These are phyloP conservation scores for Tuber melanosporum DNA, from an alignment of 495 filamentous ascomycete genomes.

Conservation along the genomic window DNA sequence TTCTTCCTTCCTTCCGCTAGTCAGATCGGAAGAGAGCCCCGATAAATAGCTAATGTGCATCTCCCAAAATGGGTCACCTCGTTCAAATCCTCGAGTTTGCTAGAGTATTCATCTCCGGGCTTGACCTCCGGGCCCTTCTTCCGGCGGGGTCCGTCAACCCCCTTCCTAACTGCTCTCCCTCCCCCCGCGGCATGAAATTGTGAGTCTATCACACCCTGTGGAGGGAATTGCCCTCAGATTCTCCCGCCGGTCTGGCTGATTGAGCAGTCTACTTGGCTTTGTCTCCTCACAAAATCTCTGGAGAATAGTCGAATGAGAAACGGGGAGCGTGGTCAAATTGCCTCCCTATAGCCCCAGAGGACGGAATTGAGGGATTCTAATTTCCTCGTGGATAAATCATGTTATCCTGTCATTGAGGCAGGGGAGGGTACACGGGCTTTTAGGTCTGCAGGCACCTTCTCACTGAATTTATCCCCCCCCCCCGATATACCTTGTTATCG, in stretches of 20 bases:
- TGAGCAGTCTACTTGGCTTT: not conserved
- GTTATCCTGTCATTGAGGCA: not conserved
- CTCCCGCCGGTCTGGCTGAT: conserved; percentile 48
- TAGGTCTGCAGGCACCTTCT: conserved; percentile 20
- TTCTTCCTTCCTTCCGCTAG: no score
- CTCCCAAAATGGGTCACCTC: not conserved
- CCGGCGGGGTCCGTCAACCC: no score
- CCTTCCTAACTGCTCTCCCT: conserved; percentile 43
- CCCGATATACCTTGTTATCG: conserved; percentile 32
- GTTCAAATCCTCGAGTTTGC: not conserved
- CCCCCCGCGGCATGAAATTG: conserved; percentile 49
- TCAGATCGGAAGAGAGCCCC: no score
- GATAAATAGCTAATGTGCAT: not conserved
- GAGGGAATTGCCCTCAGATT: conserved; percentile 52
- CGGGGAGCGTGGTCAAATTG: conserved; percentile 36
- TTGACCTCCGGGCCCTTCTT: not conserved
- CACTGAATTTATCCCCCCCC: conserved; percentile 29
- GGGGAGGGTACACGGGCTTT: not conserved
- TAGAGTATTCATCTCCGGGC: not conserved
- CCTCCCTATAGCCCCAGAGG: conserved; percentile 37
- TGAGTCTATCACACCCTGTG: conserved; percentile 48
- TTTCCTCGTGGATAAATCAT: not conserved
- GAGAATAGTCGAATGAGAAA: not conserved
- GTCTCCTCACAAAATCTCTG: not conserved
- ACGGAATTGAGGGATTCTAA: conserved; percentile 32